These are phyloP conservation scores for Aspergillus sp. DNA, from an alignment of 2,329 filamentous ascomycete genomes.

Conservation along the genomic window DNA sequence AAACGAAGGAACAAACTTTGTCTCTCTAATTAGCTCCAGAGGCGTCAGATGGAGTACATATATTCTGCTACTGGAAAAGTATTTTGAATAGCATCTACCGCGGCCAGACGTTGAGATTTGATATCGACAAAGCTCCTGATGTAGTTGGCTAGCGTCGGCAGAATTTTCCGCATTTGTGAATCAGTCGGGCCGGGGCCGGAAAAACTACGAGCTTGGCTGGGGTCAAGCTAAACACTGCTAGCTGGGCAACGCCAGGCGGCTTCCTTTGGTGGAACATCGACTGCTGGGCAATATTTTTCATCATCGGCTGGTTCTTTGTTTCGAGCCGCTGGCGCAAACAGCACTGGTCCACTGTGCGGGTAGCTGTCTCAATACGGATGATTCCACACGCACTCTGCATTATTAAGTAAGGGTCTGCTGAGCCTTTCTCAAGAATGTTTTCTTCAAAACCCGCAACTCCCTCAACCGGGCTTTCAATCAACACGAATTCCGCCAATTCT, in stretches of 20 bases:
- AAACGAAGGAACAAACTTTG: background rate
- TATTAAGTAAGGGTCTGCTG: background rate
- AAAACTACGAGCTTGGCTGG: background rate
- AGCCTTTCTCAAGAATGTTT: constrained; percentile 29
- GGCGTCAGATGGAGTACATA: too few species aligned
- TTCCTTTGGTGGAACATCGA: background rate
- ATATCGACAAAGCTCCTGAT: background rate
- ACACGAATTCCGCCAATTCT: constrained; percentile 51
- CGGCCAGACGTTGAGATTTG: background rate
- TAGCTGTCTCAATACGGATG: background rate
- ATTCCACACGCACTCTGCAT: background rate
- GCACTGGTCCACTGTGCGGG: background rate
- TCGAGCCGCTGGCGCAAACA: background rate
- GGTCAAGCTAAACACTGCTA: background rate
- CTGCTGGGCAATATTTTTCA: background rate
- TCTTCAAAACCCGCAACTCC: constrained; percentile 35
- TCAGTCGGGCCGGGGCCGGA: constrained; percentile 5
- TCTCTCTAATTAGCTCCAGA: too few species aligned
- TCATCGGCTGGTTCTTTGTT: background rate
- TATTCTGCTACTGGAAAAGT: too few species aligned
- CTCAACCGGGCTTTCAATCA: constrained; percentile 49
- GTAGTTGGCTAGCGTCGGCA: constrained; percentile 13
- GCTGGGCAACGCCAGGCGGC: background rate
- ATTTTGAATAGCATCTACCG: background rate
- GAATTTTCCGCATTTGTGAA: constrained; percentile 16